These are phyloP conservation scores for Pseudocercospora pini-densiflorae DNA, from an alignment of 2,329 filamentous ascomycete genomes.

Conservation along the genomic window DNA sequence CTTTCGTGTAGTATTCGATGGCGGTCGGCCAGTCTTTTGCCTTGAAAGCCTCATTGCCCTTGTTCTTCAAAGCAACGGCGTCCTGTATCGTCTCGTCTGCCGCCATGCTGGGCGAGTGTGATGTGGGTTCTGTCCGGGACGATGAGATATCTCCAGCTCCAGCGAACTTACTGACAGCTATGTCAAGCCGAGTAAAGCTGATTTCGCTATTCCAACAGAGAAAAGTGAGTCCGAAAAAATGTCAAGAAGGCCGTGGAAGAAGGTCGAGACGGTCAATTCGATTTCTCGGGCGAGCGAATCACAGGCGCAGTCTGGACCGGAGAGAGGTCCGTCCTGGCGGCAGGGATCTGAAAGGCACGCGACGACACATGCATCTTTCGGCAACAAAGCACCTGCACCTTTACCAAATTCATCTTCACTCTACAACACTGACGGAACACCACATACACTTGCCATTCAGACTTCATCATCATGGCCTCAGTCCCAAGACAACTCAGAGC, in stretches of 20 bases:
- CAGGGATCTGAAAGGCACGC: not conserved
- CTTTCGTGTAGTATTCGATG: slow-evolving; percentile 78
- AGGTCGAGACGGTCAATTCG: not conserved
- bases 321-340: not conserved
- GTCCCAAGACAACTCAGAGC: slow-evolving; percentile 79
- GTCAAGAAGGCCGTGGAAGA: not conserved
- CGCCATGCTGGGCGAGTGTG: slow-evolving; percentile 31
- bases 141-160: not conserved
- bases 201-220: not conserved
- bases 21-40: slow-evolving; percentile 84
- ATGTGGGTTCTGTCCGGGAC: not conserved
- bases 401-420: slow-evolving; percentile 1
- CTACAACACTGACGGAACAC: not conserved
- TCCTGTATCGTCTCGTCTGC: slow-evolving; percentile 47
- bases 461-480: slow-evolving; percentile 51
- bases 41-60: slow-evolving; percentile 92
- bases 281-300: slow-evolving; percentile 1
- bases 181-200: not conserved
- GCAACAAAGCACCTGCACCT: not conserved
- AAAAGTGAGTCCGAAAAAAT: not conserved
- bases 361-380: not conserved
- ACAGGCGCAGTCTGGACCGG: not conserved
- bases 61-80: slow-evolving; percentile 84
- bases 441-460: not conserved
- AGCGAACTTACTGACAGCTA: not conserved